Percentiles rank a stretch among this genome's conserved stretches.
phyloP scores from a whole-genome alignment of 805 yeast genomes.

The Helenozyma baotianmanensis region DNA sequence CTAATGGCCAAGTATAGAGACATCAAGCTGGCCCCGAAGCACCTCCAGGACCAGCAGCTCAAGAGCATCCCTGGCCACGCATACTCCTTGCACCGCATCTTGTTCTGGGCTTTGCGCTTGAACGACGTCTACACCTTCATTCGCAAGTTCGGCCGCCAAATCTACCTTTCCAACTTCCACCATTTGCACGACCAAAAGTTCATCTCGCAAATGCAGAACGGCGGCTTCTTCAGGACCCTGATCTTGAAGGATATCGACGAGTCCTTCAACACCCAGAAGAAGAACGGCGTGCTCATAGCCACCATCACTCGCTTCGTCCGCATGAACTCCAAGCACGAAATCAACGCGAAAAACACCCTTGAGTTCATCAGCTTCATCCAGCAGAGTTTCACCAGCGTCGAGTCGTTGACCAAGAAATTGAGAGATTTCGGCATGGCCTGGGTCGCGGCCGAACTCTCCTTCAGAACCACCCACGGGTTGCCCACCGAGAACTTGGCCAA shows the following conservation, averaged over 20 bases:
- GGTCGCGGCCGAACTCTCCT: conserved; percentile 39
- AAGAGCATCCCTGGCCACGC: conserved; percentile 27
- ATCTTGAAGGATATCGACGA: conserved; percentile 30
- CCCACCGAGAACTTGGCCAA: conserved; percentile 22
- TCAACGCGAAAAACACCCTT: conserved; percentile 30
- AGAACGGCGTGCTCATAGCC: conserved; percentile 47
- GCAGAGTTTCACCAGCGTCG: conserved; percentile 33
- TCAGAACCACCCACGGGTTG: conserved; percentile 33
- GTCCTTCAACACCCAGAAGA: conserved; percentile 39
- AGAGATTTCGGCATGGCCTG: conserved; percentile 38
- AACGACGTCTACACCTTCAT: conserved; percentile 48
- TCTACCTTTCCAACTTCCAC: conserved; percentile 40
- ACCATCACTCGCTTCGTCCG: conserved; percentile 43
- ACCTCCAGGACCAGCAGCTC: conserved; percentile 6
- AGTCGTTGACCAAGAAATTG: conserved; percentile 26
- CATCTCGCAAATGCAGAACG: conserved; percentile 21
- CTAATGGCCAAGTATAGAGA: conserved; percentile 8
- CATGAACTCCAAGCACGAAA: conserved; percentile 31
- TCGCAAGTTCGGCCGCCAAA: conserved; percentile 44
- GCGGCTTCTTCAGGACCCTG: conserved; percentile 11
- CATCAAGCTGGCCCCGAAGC: conserved; percentile 9
- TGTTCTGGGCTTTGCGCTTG: conserved; percentile 40
- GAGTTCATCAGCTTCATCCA: conserved; percentile 40
- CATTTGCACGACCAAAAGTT: conserved; percentile 42
- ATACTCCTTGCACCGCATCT: conserved; percentile 44